Conservation (phyloP, 768 basidiomycete genomes). For the Hygrocybe coccinea region DNA sequence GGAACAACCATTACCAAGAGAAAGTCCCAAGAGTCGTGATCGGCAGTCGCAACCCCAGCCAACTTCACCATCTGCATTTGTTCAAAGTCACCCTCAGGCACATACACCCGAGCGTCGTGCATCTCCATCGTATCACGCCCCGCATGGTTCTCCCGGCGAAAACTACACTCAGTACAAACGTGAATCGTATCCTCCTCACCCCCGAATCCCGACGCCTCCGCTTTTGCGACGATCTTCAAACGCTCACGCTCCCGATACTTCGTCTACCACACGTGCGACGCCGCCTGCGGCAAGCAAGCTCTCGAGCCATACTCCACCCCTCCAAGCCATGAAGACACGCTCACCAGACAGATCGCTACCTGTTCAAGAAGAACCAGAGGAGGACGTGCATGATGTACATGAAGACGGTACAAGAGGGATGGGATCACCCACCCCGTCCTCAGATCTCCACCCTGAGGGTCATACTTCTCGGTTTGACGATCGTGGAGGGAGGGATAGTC, state of each 20-base stretch:
- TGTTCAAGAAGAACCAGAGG: constrained; percentile 72
- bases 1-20: constrained; percentile 41
- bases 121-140: constrained; percentile 47
- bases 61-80: constrained; percentile 32
- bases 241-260: neutral
- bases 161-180: constrained; percentile 49
- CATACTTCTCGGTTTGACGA: constrained; percentile 8
- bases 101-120: constrained; percentile 51
- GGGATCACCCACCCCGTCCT: constrained; percentile 49
- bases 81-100: constrained; percentile 36
- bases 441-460: constrained; percentile 50
- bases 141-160: constrained; percentile 46
- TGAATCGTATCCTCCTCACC: constrained; percentile 34
- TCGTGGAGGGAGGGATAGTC: constrained; percentile 31
- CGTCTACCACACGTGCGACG: neutral
- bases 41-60: constrained; percentile 21
- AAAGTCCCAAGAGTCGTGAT: constrained; percentile 43
- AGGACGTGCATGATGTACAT: constrained; percentile 43
- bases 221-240: neutral
- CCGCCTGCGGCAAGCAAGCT: constrained; percentile 28
- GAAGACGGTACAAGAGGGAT: constrained; percentile 24
- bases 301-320: constrained; percentile 51
- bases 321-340: constrained; percentile 49
- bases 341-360: constrained; percentile 71
- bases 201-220: neutral